Evolutionary conservation across 345 rosid genomes (phyloP), one percentile per base, ranked within the genome.

Genomic region (Pugionium dolabratum): DNA sequence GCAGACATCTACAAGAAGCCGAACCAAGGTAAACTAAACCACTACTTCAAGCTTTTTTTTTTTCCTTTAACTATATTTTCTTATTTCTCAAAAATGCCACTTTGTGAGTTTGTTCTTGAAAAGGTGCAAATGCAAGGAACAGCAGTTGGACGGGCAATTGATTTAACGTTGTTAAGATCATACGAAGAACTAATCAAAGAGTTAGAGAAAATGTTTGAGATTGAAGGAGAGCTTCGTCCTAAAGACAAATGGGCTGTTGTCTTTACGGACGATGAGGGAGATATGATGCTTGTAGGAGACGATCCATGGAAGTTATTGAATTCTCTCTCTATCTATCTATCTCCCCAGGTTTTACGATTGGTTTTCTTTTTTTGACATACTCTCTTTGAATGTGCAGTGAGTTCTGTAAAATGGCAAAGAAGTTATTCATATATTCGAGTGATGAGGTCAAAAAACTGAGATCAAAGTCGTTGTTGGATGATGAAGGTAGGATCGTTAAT

Each of bases 71-170:
- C 0, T 18, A 18, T 18, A 18, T 18, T 18, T 18, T 18, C 18
- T 18, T 18, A 18, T 18, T 18, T 18, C 18, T 18, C 18, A 37
- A 3, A 46, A 34, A n/a, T 1, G 25, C 27, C 42, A 65, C 44
- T 28, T 47, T 44, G 36, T 10, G 25, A 44, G 3, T 48, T 43
- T 51, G 51, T 36, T 6, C 59, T 74, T 3, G 79, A 25, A 67
- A 75, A 87, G 95, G 91, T 85, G 63, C 87, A 85, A 72, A 88
- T 85, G 95, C 86, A 82, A 77, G 95, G 91, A 70, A 73, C 80
- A 18, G 89, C 84, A 25, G 91, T 85, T 50, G 95, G 91, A 10
- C 84, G 91, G 2, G 91, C 95, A 9, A 75, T 85, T 31, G 91
- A 88, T 71, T 60, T 88, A 18, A 75, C 86, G 1, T 70, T 56